Evolutionary conservation across 2,329 filamentous ascomycete species (phyloP), one percentile per base, ranked within the genome.

Genomic region (Celoporthe dispersa): DNA sequence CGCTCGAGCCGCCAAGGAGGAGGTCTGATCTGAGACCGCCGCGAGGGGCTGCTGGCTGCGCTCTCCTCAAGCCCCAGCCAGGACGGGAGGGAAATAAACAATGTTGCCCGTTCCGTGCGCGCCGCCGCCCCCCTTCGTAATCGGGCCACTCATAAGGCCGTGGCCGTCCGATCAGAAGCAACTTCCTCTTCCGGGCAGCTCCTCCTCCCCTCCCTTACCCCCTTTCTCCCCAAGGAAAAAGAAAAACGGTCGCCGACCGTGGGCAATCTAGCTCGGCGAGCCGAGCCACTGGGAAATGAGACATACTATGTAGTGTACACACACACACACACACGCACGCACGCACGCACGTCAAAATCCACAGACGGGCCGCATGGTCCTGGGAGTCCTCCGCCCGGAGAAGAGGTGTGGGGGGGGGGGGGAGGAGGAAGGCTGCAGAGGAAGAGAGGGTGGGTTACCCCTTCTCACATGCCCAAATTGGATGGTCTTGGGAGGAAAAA

Each of bases 381-480:
- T 57, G 64, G 19, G n/a, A 19, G 31, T n/a, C 57, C 57, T 60
- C 57, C 44, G 44, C 44, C 44, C 8, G 44, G 44, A n/a, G 7
- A 48, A 22, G 16, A 22, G 16, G 41, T 19, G 35, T 16, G 16
- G 22, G 16, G 41, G 3, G 39, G 39, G 39, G 14, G 39, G 37
- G 16, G 41, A 6, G 16, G 35, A 35, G 35, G 35, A 35, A 35
- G 39, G 35, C 37, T 14, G 39, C 16, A 41, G 16, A 41, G 12
- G 14, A 37, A 16, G 14, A 48, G 53, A 16, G 28, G 25, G 53
- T 57, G 25, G 25, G 53, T n/a, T n/a, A n/a, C 53, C 53, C 33
- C 6, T 60, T 66, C 35, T 39, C 35, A 66, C 64, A 66, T 66
- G 64, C 64, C 64, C 25, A 37, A 66, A 66, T n/a, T n/a, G 53